Evolutionary conservation across 495 filamentous ascomycete genomes (phyloP).

Genomic region (Viridothelium virens): DNA sequence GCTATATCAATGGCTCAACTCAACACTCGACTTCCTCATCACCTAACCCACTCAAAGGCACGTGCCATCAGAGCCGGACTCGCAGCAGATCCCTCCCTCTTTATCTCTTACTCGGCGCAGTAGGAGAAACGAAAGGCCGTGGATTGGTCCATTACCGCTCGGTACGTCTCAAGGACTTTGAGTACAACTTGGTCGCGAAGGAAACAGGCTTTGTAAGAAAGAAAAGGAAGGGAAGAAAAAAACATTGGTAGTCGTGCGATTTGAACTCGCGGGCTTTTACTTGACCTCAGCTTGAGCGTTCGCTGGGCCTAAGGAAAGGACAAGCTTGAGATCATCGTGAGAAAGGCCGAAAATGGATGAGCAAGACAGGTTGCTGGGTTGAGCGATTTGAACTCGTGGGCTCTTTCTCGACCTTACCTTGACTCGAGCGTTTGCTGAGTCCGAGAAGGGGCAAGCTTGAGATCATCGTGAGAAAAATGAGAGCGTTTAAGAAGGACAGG

Average conservation of each 20-base stretch:
- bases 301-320: not conserved
- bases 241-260: not conserved
- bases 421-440: not conserved
- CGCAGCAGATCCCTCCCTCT: not conserved
- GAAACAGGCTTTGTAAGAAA: not conserved
- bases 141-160: slow-evolving; percentile 10
- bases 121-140: not conserved
- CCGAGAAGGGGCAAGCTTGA: not conserved
- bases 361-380: not conserved
- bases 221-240: not conserved
- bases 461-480: not conserved
- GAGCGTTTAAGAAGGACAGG: not conserved
- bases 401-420: not conserved
- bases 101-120: not conserved
- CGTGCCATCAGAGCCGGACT: slow-evolving; percentile 6
- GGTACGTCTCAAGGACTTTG: slow-evolving; percentile 10
- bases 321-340: not conserved
- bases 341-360: not conserved
- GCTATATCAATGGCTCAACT: not conserved
- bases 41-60: not conserved
- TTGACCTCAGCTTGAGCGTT: not conserved
- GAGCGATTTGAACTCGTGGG: slow-evolving; percentile 4
- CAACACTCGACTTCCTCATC: not conserved
- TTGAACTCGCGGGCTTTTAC: not conserved
- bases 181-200: not conserved